A percentile compares a stretch with the other conserved stretches of the same genome.
These are phyloP conservation scores for Quercus dentata DNA, from an alignment of 306 rosid genomes.

Conservation along the genomic window DNA sequence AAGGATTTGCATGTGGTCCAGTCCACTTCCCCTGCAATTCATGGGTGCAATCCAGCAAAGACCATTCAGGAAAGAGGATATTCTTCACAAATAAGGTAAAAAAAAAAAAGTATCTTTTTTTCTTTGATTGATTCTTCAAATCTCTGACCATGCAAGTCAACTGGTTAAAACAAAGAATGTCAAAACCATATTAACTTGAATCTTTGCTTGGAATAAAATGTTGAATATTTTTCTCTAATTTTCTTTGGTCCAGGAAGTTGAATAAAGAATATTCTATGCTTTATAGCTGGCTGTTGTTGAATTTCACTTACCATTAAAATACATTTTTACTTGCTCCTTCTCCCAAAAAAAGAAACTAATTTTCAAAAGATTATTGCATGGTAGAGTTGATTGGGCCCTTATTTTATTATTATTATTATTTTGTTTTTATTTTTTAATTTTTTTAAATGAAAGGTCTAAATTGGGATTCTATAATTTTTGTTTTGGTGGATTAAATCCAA, in stretches of 20 bases:
- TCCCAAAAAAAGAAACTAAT: too few species aligned
- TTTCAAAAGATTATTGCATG: too few species aligned
- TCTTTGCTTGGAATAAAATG: not conserved
- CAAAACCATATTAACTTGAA: conserved; percentile 3
- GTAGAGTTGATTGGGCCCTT: too few species aligned
- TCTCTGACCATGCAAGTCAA: not conserved
- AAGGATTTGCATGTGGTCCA: conserved; percentile 74
- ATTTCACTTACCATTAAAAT: not conserved
- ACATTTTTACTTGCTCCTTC: not conserved
- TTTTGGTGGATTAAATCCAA: not conserved
- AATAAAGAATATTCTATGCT: not conserved
- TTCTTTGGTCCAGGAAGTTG: too few species aligned
- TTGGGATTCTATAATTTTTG: not conserved
- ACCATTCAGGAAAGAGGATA: conserved; percentile 66
- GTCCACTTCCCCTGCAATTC: conserved; percentile 86
- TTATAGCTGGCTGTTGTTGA: not conserved
- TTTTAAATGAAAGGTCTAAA: too few species aligned
- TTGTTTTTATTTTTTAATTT: too few species aligned
- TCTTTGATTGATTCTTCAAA: not conserved
- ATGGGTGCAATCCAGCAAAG: conserved; percentile 84
- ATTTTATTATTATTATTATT: too few species aligned
- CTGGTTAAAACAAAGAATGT: not conserved
- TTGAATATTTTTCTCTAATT: not conserved
- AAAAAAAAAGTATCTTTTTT: not conserved
- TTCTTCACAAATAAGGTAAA: conserved; percentile 79